A percentile compares a stretch with the other conserved stretches of the same genome.
These are phyloP conservation scores for Protomyces inundatus DNA, from an alignment of 1,139 yeast genomes.

Conservation along the genomic window DNA sequence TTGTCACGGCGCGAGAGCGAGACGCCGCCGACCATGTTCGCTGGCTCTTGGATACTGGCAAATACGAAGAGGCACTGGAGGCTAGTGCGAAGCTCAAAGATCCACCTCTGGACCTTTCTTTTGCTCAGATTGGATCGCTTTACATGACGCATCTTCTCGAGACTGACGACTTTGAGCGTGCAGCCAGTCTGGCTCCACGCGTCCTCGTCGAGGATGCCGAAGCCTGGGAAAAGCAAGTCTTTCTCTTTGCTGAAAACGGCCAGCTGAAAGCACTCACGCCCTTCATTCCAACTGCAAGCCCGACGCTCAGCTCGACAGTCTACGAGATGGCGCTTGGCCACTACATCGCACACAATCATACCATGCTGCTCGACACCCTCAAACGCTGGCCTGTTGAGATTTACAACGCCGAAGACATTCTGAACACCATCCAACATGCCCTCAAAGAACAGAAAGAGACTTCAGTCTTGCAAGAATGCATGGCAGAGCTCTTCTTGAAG, in stretches of 20 bases:
- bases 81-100: conserved; percentile 57
- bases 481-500: conserved; percentile 50
- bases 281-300: conserved; percentile 43
- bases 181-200: conserved; percentile 48
- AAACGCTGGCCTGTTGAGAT: conserved; percentile 56
- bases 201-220: conserved; percentile 40
- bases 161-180: conserved; percentile 52
- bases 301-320: conserved; percentile 41
- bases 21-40: conserved; percentile 61
- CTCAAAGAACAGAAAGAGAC: conserved; percentile 35
- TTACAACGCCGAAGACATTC: conserved; percentile 49
- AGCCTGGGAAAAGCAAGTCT: conserved; percentile 68
- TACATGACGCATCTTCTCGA: conserved; percentile 56
- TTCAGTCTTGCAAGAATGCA: conserved; percentile 44
- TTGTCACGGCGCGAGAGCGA: conserved; percentile 66
- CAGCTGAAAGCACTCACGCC: conserved; percentile 50
- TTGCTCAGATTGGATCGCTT: conserved; percentile 49
- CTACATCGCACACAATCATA: conserved; percentile 45
- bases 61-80: conserved; percentile 68
- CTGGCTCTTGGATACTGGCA: conserved; percentile 60
- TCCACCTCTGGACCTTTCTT: conserved; percentile 48
- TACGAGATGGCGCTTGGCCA: conserved; percentile 53
- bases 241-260: conserved; percentile 49
- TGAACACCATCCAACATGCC: conserved; percentile 47
- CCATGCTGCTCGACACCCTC: conserved; percentile 45